Evolutionary conservation across 108 stramenopile species (phyloP).

Genomic region (Skeletonema marinoi): DNA sequence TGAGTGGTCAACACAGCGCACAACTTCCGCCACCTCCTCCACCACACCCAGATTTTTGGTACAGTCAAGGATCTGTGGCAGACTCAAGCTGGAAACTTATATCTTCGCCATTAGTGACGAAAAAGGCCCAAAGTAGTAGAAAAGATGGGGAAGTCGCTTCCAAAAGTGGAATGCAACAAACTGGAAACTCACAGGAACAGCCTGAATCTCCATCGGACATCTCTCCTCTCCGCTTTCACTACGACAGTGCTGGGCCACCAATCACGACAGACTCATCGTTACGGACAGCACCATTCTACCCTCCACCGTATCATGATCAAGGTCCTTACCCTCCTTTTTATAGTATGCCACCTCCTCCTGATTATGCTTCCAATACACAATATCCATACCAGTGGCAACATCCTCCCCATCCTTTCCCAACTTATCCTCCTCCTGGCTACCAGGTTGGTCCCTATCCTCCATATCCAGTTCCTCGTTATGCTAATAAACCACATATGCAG

Average conservation of each 20-base stretch:
- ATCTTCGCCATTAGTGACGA: slow-evolving; percentile 1
- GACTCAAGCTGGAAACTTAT: not conserved
- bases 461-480: not conserved
- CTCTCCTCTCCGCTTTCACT: not conserved
- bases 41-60: not conserved
- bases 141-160: not conserved
- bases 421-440: not conserved
- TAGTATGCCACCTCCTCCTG: not conserved
- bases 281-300: not conserved
- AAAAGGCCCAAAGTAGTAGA: not conserved
- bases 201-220: not conserved
- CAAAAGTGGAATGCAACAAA: not conserved
- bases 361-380: not conserved
- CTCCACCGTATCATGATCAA: not conserved
- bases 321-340: not conserved
- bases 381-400: slow-evolving; percentile 5
- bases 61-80: not conserved
- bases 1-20: not conserved
- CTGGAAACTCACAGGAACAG: not conserved
- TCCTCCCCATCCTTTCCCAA: not conserved
- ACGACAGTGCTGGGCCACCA: not conserved
- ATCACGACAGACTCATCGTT: not conserved
- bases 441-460: not conserved
- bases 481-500: not conserved
- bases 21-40: not conserved